phyloP scores from a whole-genome alignment of 805 yeast species.

The Citeromyces matritensis region DNA sequence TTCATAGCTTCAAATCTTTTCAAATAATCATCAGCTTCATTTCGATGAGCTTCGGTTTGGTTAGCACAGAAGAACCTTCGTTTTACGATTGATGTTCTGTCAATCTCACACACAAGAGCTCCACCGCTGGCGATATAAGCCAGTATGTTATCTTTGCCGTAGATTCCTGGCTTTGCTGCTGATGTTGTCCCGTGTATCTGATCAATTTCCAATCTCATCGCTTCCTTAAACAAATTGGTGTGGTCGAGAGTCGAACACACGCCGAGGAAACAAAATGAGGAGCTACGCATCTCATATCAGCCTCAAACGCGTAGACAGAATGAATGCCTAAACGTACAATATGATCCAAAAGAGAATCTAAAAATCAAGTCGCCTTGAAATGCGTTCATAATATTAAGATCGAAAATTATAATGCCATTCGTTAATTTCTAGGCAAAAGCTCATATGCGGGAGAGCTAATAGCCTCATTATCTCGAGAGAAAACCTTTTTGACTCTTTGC shows the following conservation, averaged over 20 bases:
- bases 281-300: too few species aligned
- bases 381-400: too few species aligned
- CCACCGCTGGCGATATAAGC: slow-evolving; percentile 50
- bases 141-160: slow-evolving; percentile 20
- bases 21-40: slow-evolving; percentile 14
- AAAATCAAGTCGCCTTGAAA: too few species aligned
- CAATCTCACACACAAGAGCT: slow-evolving; percentile 29
- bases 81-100: slow-evolving; percentile 8
- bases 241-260: too few species aligned
- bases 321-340: too few species aligned
- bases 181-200: slow-evolving; percentile 34
- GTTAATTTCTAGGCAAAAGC: too few species aligned
- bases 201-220: slow-evolving; percentile 1
- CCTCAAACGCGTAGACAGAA: too few species aligned
- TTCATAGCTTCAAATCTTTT: slow-evolving; percentile 3
- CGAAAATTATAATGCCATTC: too few species aligned
- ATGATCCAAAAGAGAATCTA: too few species aligned
- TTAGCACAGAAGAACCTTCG: slow-evolving; percentile 43
- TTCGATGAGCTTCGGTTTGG: slow-evolving; percentile 3
- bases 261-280: too few species aligned
- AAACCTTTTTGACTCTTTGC: not conserved
- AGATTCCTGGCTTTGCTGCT: slow-evolving; percentile 20
- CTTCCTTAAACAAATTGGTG: not conserved
- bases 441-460: too few species aligned
- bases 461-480: too few species aligned